Conservation (phyloP, 129 eudicot species). For the Kitagawia praeruptora region DNA sequence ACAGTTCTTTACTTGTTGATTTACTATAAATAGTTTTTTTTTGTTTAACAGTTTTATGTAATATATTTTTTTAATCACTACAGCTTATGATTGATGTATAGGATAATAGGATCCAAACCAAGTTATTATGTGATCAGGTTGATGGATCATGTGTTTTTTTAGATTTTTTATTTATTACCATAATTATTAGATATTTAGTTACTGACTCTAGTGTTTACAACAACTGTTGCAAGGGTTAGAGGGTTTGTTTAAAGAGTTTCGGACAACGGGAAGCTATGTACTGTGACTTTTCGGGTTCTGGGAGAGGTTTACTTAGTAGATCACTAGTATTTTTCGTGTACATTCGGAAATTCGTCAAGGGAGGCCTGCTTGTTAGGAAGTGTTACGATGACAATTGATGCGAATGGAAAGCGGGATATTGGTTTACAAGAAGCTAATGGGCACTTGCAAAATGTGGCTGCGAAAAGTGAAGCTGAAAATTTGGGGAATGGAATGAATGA, state of each 20-base stretch:
- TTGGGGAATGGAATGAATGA: conserved; percentile 23
- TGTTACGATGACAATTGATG: conserved; percentile 33
- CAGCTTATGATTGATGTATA: not conserved
- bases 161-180: not conserved
- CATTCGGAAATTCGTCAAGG: too few species aligned
- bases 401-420: conserved; percentile 21
- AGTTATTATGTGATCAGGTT: not conserved
- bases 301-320: not conserved
- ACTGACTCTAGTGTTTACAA: not conserved
- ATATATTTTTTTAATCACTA: not conserved
- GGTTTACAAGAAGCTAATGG: conserved; percentile 22
- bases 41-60: not conserved
- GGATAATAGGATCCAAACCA: not conserved
- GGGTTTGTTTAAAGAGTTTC: conserved; percentile 40
- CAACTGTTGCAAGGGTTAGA: conserved; percentile 21
- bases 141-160: not conserved
- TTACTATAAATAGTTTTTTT: not conserved
- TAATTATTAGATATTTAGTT: not conserved
- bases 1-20: not conserved
- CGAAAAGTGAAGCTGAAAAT: conserved; percentile 28
- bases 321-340: too few species aligned
- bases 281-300: conserved; percentile 29
- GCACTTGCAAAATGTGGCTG: conserved; percentile 23
- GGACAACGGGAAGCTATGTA: conserved; percentile 34
- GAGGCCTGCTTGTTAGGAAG: too few species aligned